Evolutionary conservation across 768 basidiomycete genomes (phyloP).

Genomic region (Clavaria fumosa): DNA sequence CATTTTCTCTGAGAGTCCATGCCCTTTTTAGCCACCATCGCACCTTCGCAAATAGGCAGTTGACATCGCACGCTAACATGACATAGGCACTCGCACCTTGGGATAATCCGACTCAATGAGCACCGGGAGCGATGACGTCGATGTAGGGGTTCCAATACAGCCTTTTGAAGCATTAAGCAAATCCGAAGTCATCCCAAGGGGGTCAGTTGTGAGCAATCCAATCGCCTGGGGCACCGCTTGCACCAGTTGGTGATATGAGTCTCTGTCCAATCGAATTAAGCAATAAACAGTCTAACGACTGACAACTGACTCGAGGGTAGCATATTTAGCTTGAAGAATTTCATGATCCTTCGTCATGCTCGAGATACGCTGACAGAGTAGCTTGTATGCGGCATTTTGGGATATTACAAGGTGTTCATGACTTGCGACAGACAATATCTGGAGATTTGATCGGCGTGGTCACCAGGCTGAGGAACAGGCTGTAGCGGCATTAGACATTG

Average conservation of each 20-base stretch:
- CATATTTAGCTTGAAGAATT: background rate
- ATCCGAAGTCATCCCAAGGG: background rate
- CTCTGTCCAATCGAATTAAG: slow-evolving; percentile 1
- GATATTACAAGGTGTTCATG: background rate
- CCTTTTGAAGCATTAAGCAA: background rate
- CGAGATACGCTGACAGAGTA: background rate
- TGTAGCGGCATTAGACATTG: no score
- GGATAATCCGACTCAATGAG: background rate
- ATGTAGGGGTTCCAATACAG: background rate
- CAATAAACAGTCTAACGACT: background rate
- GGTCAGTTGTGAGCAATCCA: background rate
- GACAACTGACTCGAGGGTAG: background rate
- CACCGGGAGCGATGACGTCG: background rate
- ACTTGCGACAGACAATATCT: background rate
- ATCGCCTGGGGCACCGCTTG: background rate
- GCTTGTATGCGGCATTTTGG: background rate
- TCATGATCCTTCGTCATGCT: background rate
- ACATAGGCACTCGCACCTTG: no score
- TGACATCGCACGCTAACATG: no score
- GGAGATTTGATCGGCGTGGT: background rate
- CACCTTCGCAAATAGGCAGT: no score
- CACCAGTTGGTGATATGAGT: background rate
- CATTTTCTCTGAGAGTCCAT: background rate
- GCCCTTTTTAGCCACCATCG: background rate
- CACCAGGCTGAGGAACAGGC: background rate